A percentile compares a stretch with the other conserved stretches of the same genome.
Evolutionary conservation across 148 eudicot species (phyloP).

Genomic region (Rhododendron vialii): DNA sequence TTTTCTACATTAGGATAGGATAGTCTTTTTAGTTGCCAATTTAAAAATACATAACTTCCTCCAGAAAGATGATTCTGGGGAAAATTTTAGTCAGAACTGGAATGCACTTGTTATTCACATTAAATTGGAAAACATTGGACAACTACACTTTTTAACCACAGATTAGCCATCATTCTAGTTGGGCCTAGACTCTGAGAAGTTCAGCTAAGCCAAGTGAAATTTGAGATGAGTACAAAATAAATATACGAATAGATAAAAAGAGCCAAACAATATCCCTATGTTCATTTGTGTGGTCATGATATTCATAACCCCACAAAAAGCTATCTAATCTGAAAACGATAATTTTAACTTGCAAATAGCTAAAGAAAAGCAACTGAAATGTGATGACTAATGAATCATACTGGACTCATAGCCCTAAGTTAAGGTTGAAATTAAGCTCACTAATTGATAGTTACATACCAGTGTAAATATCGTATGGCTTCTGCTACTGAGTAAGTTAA

Average conservation of each 20-base stretch:
- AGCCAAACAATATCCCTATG: not conserved
- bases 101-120: not conserved
- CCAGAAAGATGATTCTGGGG: not conserved
- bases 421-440: not conserved
- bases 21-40: not conserved
- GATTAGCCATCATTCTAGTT: not conserved
- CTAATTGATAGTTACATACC: slow-evolving; percentile 38
- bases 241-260: not conserved
- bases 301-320: not conserved
- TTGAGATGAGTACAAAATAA: not conserved
- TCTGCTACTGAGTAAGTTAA: slow-evolving; percentile 97
- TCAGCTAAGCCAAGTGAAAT: not conserved
- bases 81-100: not conserved
- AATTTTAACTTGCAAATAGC: not conserved
- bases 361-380: not conserved
- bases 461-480: slow-evolving; percentile 98
- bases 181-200: not conserved
- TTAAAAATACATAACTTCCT: not conserved
- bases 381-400: not conserved
- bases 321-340: not conserved
- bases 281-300: not conserved
- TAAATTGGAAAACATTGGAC: not conserved
- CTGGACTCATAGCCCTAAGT: no score
- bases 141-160: not conserved
- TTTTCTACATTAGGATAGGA: not conserved